Evolutionary conservation across 2,329 filamentous ascomycete genomes (phyloP), one percentile per base, ranked within the genome.

Genomic region (Cercospora sp.): DNA sequence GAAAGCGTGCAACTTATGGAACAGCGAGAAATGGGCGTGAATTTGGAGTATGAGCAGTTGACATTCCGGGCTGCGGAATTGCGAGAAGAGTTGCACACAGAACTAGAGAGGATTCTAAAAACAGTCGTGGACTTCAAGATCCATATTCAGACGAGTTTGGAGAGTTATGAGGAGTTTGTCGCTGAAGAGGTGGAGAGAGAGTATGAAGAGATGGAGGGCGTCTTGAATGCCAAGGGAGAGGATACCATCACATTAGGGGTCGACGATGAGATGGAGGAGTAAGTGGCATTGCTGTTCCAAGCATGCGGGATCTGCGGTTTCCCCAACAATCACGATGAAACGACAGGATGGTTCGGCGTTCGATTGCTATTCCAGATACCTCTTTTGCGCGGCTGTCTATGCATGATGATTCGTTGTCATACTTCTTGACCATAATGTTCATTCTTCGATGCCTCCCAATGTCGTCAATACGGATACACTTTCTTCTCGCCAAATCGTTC

Each of bases 61-160:
- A 93, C 91, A n/a, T 87, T 96, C 64, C 88, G 89, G 33, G 92
- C 92, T 59, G 92, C 92, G 71, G 84, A 92, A 0, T 85, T 98
- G 26, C 89, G 95, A n/a, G 95, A 99, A 79, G 94, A 98, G 79
- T 85, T 99, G n/a, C 95, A 99, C 79, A 97, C 93, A 0, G 94
- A 97, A 79, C 92, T 97, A 75, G 95, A 97, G 82, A 90, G 90
- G 75, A 96, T 98, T 87, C 83, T 99, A 68, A 96, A 97, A 81
- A 94, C 98, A 77, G 91, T 97, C 70, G 96, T 98, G 83, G 94
- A 96, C 77, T 98, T 99, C 87, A 99, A 99, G 83, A 92, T 99
- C 72, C 94, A 98, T 77, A 86, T 99, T 62, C 95, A 99, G 80
- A 94, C 93, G 82, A 90, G 89, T 67, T 83, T 99, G 64, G 94